Percentiles rank a stretch among this genome's conserved stretches.
These are phyloP conservation scores for Beta lomatogona DNA, from an alignment of 179 eudicot genomes.

Conservation along the genomic window DNA sequence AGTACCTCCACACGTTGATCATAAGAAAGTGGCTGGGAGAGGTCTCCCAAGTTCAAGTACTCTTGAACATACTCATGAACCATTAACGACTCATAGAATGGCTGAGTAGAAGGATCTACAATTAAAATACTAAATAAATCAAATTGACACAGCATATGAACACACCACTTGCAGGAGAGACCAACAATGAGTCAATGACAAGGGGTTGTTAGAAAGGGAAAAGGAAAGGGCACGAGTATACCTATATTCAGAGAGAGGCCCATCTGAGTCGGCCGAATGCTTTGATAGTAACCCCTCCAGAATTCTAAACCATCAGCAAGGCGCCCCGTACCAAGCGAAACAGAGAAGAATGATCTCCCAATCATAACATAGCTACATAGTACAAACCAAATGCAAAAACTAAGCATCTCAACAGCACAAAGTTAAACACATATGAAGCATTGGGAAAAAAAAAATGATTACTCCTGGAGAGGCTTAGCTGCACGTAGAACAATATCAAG, in stretches of 20 bases:
- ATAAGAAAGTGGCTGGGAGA: slow-evolving; percentile 50
- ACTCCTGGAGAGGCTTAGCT: slow-evolving; percentile 49
- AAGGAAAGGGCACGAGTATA: slow-evolving; percentile 17
- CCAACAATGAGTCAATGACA: background rate
- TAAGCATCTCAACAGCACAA: background rate
- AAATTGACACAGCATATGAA: background rate
- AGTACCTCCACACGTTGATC: slow-evolving; percentile 62
- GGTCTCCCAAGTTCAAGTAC: slow-evolving; percentile 39
- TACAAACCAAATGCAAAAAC: background rate
- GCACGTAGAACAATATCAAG: slow-evolving; percentile 77
- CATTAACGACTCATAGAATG: slow-evolving; percentile 54
- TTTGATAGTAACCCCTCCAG: slow-evolving; percentile 85
- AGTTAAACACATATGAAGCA: background rate
- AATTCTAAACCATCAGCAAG: slow-evolving; percentile 65
- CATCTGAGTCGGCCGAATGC: slow-evolving; percentile 89
- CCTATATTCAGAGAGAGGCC: slow-evolving; percentile 83
- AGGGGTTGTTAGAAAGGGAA: background rate
- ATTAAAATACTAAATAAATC: background rate
- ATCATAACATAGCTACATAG: slow-evolving; percentile 54
- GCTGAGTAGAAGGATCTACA: slow-evolving; percentile 76
- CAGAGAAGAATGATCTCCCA: slow-evolving; percentile 73
- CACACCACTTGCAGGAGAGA: background rate
- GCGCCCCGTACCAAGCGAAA: slow-evolving; percentile 38
- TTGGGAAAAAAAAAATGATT: background rate
- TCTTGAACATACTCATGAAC: slow-evolving; percentile 53